Percentiles rank a stretch among this genome's conserved stretches.
These are phyloP conservation scores for Styphnolobium japonicum DNA, from an alignment of 306 rosid species.

Conservation along the genomic window DNA sequence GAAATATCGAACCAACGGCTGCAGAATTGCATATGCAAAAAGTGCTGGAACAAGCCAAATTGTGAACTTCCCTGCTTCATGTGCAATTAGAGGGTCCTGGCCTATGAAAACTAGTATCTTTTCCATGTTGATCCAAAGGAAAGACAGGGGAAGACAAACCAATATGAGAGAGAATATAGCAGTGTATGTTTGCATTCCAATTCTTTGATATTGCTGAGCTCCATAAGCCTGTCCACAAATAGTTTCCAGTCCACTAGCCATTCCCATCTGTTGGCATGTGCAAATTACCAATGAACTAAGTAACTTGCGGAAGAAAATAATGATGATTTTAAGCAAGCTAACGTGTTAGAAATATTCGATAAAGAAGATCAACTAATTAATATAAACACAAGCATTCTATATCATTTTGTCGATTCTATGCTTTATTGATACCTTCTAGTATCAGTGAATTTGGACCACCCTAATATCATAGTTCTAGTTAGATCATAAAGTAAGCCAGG, in stretches of 20 bases:
- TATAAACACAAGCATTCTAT: not conserved
- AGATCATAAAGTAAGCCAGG: not conserved
- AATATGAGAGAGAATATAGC: slow-evolving; percentile 56
- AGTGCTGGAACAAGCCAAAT: slow-evolving; percentile 72
- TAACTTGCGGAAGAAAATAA: not conserved
- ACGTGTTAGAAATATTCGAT: not conserved
- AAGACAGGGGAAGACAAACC: slow-evolving; percentile 56
- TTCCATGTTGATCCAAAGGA: slow-evolving; percentile 61
- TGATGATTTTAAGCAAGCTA: not conserved
- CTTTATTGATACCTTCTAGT: not conserved
- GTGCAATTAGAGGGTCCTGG: slow-evolving; percentile 77
- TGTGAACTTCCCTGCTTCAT: slow-evolving; percentile 59
- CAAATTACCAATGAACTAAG: not conserved
- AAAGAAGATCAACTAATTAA: not conserved
- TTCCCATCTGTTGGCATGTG: slow-evolving; percentile 37
- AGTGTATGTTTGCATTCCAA: slow-evolving; percentile 54
- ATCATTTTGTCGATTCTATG: not conserved
- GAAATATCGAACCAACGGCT: slow-evolving; percentile 59
- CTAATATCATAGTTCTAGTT: not conserved
- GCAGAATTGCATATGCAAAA: slow-evolving; percentile 63
- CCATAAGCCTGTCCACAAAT: slow-evolving; percentile 64
- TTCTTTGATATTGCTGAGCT: slow-evolving; percentile 46
- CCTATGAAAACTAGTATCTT: slow-evolving; percentile 54
- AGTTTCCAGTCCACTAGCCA: slow-evolving; percentile 65
- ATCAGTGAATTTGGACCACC: not conserved